Conservation (phyloP, 345 rosid species). For the Physaria fendleri region DNA sequence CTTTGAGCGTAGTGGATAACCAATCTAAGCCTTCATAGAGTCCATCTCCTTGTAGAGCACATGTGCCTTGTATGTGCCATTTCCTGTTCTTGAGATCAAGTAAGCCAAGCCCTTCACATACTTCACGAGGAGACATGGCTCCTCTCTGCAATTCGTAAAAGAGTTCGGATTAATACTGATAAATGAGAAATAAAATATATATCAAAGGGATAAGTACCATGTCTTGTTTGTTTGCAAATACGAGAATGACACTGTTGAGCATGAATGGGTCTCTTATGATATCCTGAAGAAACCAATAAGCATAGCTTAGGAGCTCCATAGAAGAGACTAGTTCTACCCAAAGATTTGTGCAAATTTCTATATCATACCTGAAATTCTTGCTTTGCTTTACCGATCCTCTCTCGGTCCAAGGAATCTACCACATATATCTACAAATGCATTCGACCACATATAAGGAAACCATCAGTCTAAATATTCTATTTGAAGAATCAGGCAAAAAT, state of each 20-base stretch:
- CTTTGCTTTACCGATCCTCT: slow-evolving; percentile 87
- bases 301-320: slow-evolving; percentile 24
- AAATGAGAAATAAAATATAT: neutral
- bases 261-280: slow-evolving; percentile 95
- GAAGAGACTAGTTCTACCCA: slow-evolving; percentile 3
- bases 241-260: slow-evolving; percentile 90
- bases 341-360: slow-evolving; percentile 10
- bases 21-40: slow-evolving; percentile 98
- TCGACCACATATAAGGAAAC: neutral
- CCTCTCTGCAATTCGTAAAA: slow-evolving; percentile 56
- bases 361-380: slow-evolving; percentile 78
- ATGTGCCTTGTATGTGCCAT: slow-evolving; percentile 99
- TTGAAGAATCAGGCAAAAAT: neutral
- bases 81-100: slow-evolving; percentile 88
- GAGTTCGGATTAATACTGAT: neutral
- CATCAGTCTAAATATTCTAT: neutral
- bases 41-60: slow-evolving; percentile 94
- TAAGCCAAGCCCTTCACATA: slow-evolving; percentile 85
- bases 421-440: slow-evolving; percentile 68
- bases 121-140: slow-evolving; percentile 96
- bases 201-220: slow-evolving; percentile 47
- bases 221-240: slow-evolving; percentile 99
- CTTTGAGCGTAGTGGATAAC: slow-evolving; percentile 74
- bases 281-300: slow-evolving; percentile 39
- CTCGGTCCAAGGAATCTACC: slow-evolving; percentile 96